These are phyloP conservation scores for Chrysanthemum makinoi DNA, from an alignment of 129 eudicot genomes.

Conservation along the genomic window DNA sequence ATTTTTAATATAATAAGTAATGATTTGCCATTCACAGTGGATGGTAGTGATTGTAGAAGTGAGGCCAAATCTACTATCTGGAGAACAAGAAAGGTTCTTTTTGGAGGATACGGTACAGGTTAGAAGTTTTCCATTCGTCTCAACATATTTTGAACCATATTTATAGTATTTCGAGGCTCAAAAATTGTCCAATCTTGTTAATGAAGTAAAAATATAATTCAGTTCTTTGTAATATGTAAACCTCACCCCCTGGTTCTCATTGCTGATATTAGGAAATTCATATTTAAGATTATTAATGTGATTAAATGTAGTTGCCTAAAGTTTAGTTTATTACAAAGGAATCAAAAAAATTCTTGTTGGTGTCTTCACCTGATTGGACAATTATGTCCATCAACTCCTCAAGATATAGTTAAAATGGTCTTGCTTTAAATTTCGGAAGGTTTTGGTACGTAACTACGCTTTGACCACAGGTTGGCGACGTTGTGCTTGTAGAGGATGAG, in stretches of 20 bases:
- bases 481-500: conserved; percentile 68
- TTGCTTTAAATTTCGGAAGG: background rate
- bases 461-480: conserved; percentile 68
- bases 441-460: conserved; percentile 17
- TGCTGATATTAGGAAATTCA: background rate
- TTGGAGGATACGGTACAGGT: conserved; percentile 73
- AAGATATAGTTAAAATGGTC: background rate
- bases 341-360: background rate
- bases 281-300: too few relatives aligned
- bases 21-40: conserved; percentile 43
- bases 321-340: background rate
- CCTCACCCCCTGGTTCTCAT: background rate
- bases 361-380: background rate
- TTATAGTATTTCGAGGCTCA: background rate
- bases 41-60: conserved; percentile 60
- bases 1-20: too few relatives aligned
- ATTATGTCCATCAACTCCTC: background rate
- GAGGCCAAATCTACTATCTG: conserved; percentile 83
- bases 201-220: background rate
- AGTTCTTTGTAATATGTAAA: background rate
- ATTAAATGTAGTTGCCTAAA: background rate
- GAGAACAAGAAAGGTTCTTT: conserved; percentile 53
- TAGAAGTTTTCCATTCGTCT: background rate
- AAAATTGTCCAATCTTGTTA: background rate
- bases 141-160: background rate